Percentiles rank a stretch among this genome's conserved stretches.
Evolutionary conservation across 2,329 filamentous ascomycete genomes (phyloP).

Genomic region (Cladophialophora chaetospira): DNA sequence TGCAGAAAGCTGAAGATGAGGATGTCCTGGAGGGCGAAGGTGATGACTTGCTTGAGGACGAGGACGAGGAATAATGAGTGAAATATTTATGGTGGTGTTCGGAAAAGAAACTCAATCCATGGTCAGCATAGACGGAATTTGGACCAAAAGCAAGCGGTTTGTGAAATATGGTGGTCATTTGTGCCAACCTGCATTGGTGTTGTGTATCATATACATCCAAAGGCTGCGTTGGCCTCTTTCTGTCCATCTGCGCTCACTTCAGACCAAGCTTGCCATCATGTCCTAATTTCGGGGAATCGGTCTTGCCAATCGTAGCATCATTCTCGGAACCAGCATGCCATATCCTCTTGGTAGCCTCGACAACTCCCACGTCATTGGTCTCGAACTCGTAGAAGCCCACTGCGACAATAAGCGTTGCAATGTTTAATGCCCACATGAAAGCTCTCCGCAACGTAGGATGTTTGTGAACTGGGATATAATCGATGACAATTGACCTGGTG

Average conservation of each 20-base stretch:
- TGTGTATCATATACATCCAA: slow-evolving; percentile 19
- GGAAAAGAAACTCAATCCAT: not conserved
- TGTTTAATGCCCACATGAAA: slow-evolving; percentile 78
- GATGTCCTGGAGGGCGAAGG: slow-evolving; percentile 50
- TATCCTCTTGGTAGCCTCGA: slow-evolving; percentile 81
- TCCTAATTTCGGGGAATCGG: slow-evolving; percentile 21
- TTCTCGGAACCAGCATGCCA: slow-evolving; percentile 70
- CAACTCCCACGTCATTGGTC: slow-evolving; percentile 95
- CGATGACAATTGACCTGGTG: slow-evolving; percentile 70
- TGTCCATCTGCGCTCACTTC: slow-evolving; percentile 7
- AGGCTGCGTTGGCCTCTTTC: not conserved
- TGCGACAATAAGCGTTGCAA: slow-evolving; percentile 75
- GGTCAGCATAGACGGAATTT: slow-evolving; percentile 1
- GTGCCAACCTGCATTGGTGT: slow-evolving; percentile 8
- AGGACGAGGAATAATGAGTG: not conserved
- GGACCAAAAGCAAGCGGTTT: not conserved
- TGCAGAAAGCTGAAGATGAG: slow-evolving; percentile 71
- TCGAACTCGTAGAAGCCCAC: slow-evolving; percentile 97
- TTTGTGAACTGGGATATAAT: slow-evolving; percentile 79
- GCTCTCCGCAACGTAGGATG: slow-evolving; percentile 67
- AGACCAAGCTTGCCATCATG: slow-evolving; percentile 30
- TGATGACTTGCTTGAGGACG: slow-evolving; percentile 45
- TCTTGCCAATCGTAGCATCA: slow-evolving; percentile 28
- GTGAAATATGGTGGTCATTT: slow-evolving; percentile 4
- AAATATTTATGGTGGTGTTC: not conserved